Evolutionary conservation across 2,329 filamentous ascomycete genomes (phyloP).

Genomic region (Alternaria ethzedia): DNA sequence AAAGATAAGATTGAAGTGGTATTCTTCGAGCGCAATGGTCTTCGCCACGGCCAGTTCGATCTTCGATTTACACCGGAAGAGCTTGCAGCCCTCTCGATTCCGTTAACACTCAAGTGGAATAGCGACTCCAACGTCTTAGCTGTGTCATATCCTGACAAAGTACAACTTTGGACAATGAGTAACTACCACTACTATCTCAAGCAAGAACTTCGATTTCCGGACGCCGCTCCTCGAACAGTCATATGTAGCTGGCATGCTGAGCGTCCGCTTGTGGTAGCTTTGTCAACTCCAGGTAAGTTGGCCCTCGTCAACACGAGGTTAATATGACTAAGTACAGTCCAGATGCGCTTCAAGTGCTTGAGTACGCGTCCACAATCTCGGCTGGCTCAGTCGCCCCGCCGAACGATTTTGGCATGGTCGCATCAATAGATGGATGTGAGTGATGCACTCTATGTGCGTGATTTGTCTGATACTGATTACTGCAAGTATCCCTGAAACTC

Average conservation of each 20-base stretch:
- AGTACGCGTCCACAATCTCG: slow-evolving; percentile 70
- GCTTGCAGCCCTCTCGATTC: slow-evolving; percentile 59
- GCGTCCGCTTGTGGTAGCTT: slow-evolving; percentile 72
- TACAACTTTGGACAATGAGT: slow-evolving; percentile 96
- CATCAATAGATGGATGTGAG: slow-evolving; percentile 80
- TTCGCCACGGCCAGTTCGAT: slow-evolving; percentile 94
- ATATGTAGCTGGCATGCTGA: slow-evolving; percentile 78
- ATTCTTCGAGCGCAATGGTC: slow-evolving; percentile 97
- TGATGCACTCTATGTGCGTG: slow-evolving; percentile 4
- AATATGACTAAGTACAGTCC: background rate
- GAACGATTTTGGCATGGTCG: slow-evolving; percentile 78
- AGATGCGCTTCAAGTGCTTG: slow-evolving; percentile 64
- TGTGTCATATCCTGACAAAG: slow-evolving; percentile 72
- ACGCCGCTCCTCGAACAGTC: slow-evolving; percentile 18
- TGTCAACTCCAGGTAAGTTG: slow-evolving; percentile 49
- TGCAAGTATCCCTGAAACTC: slow-evolving; percentile 69
- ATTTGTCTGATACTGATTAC: slow-evolving; percentile 22
- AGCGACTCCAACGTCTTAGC: slow-evolving; percentile 89
- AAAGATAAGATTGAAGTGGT: slow-evolving; percentile 76
- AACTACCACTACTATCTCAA: slow-evolving; percentile 99
- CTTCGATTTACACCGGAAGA: slow-evolving; percentile 71
- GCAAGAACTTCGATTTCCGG: slow-evolving; percentile 69
- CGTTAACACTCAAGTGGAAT: slow-evolving; percentile 82
- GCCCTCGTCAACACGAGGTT: background rate
- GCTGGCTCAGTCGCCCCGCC: slow-evolving; percentile 73